These are phyloP conservation scores for Melocanna baccifera DNA, from an alignment of 176 grass and related monocot genomes.

Conservation along the genomic window DNA sequence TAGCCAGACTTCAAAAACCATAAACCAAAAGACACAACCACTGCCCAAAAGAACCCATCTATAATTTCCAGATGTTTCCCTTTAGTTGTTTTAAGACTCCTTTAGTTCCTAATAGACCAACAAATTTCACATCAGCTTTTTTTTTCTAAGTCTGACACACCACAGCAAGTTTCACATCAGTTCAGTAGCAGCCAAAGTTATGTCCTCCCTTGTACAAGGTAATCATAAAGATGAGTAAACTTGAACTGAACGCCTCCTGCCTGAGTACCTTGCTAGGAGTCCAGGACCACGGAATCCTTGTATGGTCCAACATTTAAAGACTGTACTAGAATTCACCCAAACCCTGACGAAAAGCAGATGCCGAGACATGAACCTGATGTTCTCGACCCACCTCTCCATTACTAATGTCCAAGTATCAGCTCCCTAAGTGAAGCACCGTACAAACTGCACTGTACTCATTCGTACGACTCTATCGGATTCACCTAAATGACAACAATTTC, in stretches of 20 bases:
- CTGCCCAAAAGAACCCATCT: no score
- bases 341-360: not conserved
- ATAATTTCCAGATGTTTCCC: not conserved
- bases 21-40: no score
- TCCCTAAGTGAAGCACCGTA: not conserved
- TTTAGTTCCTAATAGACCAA: not conserved
- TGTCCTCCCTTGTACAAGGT: not conserved
- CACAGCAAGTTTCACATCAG: no score
- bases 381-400: not conserved
- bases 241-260: constrained; percentile 19
- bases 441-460: not conserved
- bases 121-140: not conserved
- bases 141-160: no score
- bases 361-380: not conserved
- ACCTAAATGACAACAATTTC: not conserved
- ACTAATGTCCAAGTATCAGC: not conserved
- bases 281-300: constrained; percentile 5
- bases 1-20: rapidly evolving
- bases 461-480: not conserved
- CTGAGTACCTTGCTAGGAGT: not conserved
- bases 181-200: not conserved
- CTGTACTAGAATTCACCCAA: not conserved
- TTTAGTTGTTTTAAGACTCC: not conserved
- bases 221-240: not conserved
- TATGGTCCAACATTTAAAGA: not conserved